A percentile compares a stretch with the other conserved stretches of the same genome.
These are phyloP conservation scores for Diplotaxis tenuifolia DNA, from an alignment of 345 rosid species.

Conservation along the genomic window DNA sequence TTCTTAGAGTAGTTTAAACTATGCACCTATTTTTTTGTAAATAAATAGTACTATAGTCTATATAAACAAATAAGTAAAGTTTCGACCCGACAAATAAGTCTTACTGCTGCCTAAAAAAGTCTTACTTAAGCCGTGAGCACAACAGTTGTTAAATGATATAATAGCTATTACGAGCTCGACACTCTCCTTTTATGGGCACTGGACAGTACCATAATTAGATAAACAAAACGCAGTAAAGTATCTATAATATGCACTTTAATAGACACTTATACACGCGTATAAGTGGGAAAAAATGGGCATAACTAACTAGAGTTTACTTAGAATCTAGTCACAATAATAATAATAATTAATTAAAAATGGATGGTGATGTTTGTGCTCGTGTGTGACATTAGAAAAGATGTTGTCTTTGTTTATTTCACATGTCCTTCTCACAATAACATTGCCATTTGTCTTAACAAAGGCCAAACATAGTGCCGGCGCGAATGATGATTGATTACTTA, in stretches of 20 bases:
- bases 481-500: conserved; percentile 27
- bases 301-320: conserved; percentile 19
- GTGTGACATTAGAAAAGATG: conserved; percentile 36
- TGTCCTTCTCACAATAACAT: conserved; percentile 33
- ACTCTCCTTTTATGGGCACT: neutral
- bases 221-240: neutral
- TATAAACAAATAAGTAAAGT: neutral
- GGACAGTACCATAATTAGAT: neutral
- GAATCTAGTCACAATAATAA: conserved; percentile 17
- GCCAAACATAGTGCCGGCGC: conserved; percentile 36
- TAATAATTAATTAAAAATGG: conserved; percentile 2
- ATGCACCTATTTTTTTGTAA: neutral
- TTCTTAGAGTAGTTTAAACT: neutral
- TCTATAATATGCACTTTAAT: neutral
- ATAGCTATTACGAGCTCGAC: neutral
- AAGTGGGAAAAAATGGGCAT: conserved; percentile 26
- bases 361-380: conserved; percentile 32
- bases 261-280: conserved; percentile 22
- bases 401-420: conserved; percentile 29
- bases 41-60: neutral
- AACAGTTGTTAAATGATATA: neutral
- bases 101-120: neutral
- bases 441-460: conserved; percentile 29
- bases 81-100: neutral
- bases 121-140: neutral